Evolutionary conservation across 306 rosid species (phyloP).

Genomic region (Malus sieversii): DNA sequence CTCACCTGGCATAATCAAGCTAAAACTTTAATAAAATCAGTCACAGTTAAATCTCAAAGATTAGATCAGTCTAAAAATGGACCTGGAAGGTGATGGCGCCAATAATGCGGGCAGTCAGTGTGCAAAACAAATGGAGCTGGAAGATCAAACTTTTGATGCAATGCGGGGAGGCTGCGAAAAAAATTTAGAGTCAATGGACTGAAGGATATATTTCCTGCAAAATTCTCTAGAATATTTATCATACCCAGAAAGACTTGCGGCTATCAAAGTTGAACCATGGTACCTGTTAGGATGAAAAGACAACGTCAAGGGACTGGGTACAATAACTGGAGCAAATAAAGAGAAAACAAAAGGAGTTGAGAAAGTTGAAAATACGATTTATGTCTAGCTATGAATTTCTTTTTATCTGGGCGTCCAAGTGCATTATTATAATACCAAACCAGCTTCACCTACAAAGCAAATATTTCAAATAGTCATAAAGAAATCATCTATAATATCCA

Average conservation of each 20-base stretch:
- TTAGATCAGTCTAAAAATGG: conserved; percentile 13
- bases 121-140: conserved; percentile 92
- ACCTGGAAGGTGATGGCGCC: conserved; percentile 98
- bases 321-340: conserved; percentile 13
- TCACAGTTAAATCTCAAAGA: conserved; percentile 1
- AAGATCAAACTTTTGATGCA: conserved; percentile 88
- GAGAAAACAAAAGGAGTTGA: conserved; percentile 19
- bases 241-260: conserved; percentile 98
- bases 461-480: conserved; percentile 8
- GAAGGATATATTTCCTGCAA: background rate
- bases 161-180: conserved; percentile 66
- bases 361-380: conserved; percentile 57
- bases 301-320: conserved; percentile 11
- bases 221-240: background rate
- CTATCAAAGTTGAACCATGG: conserved; percentile 83
- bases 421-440: conserved; percentile 97
- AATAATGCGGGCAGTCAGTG: conserved; percentile 95
- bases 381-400: conserved; percentile 82
- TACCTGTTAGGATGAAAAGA: conserved; percentile 46
- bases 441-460: conserved; percentile 73
- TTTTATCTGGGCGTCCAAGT: conserved; percentile 84
- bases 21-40: conserved; percentile 7
- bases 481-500: background rate
- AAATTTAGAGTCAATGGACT: conserved; percentile 17
- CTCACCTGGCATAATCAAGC: conserved; percentile 59